Evolutionary conservation across 177 flowering plant genomes (phyloP).

Genomic region (Vitis hybrid): DNA sequence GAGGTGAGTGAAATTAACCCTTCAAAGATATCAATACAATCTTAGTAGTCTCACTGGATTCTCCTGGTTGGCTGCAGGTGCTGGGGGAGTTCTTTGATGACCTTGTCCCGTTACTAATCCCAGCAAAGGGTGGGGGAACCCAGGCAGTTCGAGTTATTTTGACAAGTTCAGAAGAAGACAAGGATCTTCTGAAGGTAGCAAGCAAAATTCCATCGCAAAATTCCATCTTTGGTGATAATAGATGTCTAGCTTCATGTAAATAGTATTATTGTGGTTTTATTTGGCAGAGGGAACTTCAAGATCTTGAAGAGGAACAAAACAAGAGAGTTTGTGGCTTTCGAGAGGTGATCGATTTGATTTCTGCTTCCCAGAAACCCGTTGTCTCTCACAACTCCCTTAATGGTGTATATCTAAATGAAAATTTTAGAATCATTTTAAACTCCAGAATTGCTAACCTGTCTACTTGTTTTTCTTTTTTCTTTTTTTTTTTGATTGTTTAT

Average conservation of each 20-base stretch:
- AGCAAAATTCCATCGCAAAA: background rate
- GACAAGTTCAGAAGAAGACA: conserved; percentile 80
- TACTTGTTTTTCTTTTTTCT: too few relatives aligned
- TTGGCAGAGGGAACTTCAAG: conserved; percentile 61
- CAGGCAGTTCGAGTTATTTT: conserved; percentile 66
- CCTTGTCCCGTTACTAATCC: conserved; percentile 66
- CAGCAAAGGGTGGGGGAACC: conserved; percentile 57
- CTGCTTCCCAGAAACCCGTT: conserved; percentile 81
- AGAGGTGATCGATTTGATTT: conserved; percentile 86
- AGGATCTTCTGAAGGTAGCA: conserved; percentile 52
- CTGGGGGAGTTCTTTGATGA: conserved; percentile 55
- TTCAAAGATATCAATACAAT: too few relatives aligned
- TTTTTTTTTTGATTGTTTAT: conserved; percentile 2
- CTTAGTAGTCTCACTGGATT: too few relatives aligned
- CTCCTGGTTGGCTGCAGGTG: conserved; percentile 40
- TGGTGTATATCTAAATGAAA: conserved; percentile 50
- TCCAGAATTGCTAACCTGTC: background rate
- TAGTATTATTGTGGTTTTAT: conserved; percentile 1
- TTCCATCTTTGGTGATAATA: conserved; percentile 6
- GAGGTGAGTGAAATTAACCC: too few relatives aligned
- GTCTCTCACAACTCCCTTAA: conserved; percentile 71
- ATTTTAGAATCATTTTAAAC: background rate
- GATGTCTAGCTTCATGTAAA: background rate
- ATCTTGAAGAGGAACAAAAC: conserved; percentile 60
- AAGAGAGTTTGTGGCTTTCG: conserved; percentile 72